Conservation (phyloP, 768 basidiomycete species). For the Lactarius deliciosus region DNA sequence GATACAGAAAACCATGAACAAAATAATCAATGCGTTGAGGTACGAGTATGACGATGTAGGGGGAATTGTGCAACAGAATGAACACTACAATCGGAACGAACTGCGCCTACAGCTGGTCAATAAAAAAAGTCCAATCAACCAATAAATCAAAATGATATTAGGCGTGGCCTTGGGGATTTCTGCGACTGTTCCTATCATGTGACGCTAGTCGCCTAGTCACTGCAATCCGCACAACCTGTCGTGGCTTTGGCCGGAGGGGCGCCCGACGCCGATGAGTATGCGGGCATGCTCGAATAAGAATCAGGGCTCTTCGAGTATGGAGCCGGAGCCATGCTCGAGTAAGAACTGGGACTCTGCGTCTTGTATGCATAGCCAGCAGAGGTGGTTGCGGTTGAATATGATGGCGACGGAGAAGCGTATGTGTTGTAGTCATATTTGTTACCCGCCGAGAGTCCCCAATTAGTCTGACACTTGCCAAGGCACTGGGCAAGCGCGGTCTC, state of each 20-base stretch:
- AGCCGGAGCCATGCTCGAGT: conserved; percentile 11
- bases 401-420: conserved; percentile 34
- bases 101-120: conserved; percentile 5
- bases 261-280: not conserved
- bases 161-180: not conserved
- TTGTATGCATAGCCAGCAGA: conserved; percentile 32
- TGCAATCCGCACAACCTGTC: conserved; percentile 14
- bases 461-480: conserved; percentile 58
- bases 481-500: conserved; percentile 56
- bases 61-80: not conserved
- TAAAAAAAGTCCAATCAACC: conserved; percentile 6
- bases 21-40: not conserved
- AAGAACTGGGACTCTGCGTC: conserved; percentile 22
- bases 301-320: not conserved
- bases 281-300: not conserved
- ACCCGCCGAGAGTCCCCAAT: conserved; percentile 50
- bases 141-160: conserved; percentile 14
- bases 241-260: conserved; percentile 1
- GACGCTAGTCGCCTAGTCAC: not conserved
- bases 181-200: not conserved
- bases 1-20: not conserved
- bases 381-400: conserved; percentile 29
- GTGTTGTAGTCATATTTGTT: conserved; percentile 52
- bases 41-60: not conserved
- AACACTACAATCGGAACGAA: not conserved